Evolutionary conservation across 2,329 filamentous ascomycete genomes (phyloP).

Genomic region (Ustulina deusta): DNA sequence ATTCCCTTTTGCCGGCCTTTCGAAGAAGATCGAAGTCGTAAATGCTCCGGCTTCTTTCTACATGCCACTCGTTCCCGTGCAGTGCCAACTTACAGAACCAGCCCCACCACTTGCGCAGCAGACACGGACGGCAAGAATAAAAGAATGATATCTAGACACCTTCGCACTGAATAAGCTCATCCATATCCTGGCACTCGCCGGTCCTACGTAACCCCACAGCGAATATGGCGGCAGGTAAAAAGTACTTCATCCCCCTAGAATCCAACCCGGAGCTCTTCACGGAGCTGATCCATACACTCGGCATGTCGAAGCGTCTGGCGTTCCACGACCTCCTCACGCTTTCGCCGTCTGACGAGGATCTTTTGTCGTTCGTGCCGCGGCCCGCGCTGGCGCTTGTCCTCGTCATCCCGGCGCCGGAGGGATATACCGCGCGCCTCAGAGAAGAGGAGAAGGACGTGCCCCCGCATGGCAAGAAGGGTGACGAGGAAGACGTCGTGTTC

Average conservation of each 20-base stretch:
- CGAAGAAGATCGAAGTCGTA: background rate
- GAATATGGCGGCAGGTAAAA: constrained; percentile 26
- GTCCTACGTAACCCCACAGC: background rate
- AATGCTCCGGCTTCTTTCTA: background rate
- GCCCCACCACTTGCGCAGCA: background rate
- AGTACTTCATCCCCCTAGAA: constrained; percentile 40
- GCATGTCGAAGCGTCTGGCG: constrained; percentile 31
- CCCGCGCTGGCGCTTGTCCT: constrained; percentile 81
- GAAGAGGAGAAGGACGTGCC: constrained; percentile 70
- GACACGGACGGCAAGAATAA: background rate
- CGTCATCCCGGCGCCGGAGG: constrained; percentile 85
- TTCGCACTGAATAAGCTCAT: background rate
- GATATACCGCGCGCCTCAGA: constrained; percentile 77
- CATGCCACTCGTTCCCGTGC: background rate
- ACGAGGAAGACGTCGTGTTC: constrained; percentile 35
- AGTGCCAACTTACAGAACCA: background rate
- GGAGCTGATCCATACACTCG: constrained; percentile 37
- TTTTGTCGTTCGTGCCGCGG: constrained; percentile 32
- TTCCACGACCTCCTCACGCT: constrained; percentile 40
- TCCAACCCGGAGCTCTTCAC: constrained; percentile 41
- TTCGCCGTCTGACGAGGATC: constrained; percentile 25
- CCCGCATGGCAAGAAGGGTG: constrained; percentile 65
- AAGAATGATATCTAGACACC: background rate
- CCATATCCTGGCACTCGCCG: background rate
- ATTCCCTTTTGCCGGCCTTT: background rate